Evolutionary conservation across 208 protist genomes (phyloP).

Genomic region (Leishmania gerbilli): DNA sequence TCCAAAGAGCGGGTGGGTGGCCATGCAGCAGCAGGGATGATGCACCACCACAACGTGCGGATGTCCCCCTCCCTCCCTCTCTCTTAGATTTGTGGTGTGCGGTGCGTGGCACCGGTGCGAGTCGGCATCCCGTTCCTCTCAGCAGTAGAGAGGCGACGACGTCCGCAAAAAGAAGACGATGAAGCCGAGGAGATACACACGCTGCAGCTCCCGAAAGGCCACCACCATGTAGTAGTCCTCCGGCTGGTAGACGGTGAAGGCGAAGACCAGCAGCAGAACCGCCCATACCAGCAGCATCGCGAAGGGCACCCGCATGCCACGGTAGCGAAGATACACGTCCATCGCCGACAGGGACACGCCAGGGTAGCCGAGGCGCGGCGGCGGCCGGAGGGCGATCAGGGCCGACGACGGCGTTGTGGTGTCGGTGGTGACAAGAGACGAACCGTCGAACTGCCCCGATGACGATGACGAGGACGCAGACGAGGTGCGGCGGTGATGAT

Average conservation of each 20-base stretch:
- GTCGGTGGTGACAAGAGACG: neutral
- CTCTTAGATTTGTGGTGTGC: neutral
- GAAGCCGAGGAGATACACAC: constrained; percentile 47
- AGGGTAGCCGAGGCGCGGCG: constrained; percentile 21
- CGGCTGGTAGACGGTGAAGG: constrained; percentile 42
- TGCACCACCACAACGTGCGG: no score
- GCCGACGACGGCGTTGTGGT: neutral
- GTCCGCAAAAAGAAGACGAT: constrained; percentile 61
- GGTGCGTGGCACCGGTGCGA: neutral
- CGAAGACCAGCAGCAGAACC: constrained; percentile 38
- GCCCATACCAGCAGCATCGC: constrained; percentile 41
- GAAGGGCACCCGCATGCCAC: constrained; percentile 52
- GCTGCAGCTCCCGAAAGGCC: constrained; percentile 43
- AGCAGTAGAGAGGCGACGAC: constrained; percentile 15
- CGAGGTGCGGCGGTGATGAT: neutral
- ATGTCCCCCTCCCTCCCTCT: neutral
- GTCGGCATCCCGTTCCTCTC: neutral
- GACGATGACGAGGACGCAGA: neutral
- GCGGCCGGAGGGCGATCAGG: neutral
- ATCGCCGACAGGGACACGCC: constrained; percentile 27
- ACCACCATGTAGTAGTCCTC: constrained; percentile 71
- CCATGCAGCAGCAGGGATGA: no score
- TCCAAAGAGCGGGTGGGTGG: neutral
- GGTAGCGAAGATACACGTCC: constrained; percentile 58
- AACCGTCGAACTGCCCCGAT: neutral